phyloP scores from a whole-genome alignment of 352 stramenopile genomes.

The Globisporangium barbulae region DNA sequence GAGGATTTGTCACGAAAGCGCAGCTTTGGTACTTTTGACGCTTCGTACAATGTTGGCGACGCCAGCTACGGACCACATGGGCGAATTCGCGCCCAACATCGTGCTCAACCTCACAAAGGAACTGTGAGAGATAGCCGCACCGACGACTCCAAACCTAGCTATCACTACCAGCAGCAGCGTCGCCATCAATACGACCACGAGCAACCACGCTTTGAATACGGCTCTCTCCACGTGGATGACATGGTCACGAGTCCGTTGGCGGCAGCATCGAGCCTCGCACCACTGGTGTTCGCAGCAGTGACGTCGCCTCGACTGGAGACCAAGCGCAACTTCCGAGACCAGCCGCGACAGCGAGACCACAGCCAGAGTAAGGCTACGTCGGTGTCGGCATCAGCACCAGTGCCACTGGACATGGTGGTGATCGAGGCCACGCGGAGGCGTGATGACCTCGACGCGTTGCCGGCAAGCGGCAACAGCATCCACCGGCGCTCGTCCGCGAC shows the following conservation, averaged over 20 bases:
- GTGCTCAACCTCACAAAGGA: neutral
- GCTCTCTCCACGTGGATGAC: constrained; percentile 2
- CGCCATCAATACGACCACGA: neutral
- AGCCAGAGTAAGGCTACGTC: neutral
- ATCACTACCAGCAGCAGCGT: neutral
- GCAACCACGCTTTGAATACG: neutral
- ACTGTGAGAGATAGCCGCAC: neutral
- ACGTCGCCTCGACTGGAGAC: constrained; percentile 13
- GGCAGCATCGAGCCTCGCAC: constrained; percentile 8
- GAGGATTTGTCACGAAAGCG: neutral
- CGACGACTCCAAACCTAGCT: neutral
- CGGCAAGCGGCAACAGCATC: neutral
- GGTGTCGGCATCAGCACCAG: neutral
- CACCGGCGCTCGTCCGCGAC: neutral
- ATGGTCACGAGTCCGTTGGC: constrained; percentile 11
- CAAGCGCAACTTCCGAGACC: neutral
- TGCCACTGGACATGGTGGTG: constrained; percentile 25
- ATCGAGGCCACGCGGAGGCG: constrained; percentile 13
- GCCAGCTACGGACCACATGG: neutral
- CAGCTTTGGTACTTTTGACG: neutral
- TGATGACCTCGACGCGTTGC: neutral
- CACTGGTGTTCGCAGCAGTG: constrained; percentile 12
- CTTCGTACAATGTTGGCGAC: neutral
- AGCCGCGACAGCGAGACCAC: neutral
- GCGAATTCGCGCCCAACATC: neutral